Evolutionary conservation across 495 filamentous ascomycete genomes (phyloP).

Genomic region (Podospora pseudocomata): DNA sequence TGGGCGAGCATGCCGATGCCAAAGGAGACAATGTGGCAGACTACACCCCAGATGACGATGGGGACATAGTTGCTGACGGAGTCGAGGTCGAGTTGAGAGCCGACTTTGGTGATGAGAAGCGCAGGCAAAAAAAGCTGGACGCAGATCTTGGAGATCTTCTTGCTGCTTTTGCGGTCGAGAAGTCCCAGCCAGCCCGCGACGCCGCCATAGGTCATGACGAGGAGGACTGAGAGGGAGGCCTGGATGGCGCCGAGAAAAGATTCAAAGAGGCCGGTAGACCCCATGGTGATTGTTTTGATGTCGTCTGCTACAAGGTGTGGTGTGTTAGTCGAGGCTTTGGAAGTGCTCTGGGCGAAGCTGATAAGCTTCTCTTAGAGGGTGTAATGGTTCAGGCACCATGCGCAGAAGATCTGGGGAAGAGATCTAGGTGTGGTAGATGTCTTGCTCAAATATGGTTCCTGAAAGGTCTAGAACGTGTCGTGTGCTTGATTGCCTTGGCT

Average conservation of each 20-base stretch:
- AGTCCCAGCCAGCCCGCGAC: slow-evolving; percentile 56
- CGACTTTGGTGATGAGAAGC: slow-evolving; percentile 65
- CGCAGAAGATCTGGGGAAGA: not conserved
- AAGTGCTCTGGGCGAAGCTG: not conserved
- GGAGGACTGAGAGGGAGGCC: slow-evolving; percentile 63
- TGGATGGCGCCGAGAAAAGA: slow-evolving; percentile 69
- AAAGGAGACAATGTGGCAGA: slow-evolving; percentile 45
- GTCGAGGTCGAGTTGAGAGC: slow-evolving; percentile 57
- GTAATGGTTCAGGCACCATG: not conserved
- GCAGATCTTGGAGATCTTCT: slow-evolving; percentile 62
- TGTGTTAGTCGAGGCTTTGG: not conserved
- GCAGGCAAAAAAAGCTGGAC: slow-evolving; percentile 69
- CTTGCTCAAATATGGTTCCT: not conserved
- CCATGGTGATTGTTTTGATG: slow-evolving; percentile 16
- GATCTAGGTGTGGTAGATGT: not conserved
- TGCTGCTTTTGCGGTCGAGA: slow-evolving; percentile 52
- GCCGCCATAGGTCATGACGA: slow-evolving; percentile 65
- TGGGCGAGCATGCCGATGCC: slow-evolving; percentile 39
- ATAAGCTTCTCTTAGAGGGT: slow-evolving; percentile 1
- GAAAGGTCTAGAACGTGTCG: not conserved
- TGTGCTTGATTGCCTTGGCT: not conserved
- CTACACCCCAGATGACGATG: slow-evolving; percentile 41
- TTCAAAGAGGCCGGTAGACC: slow-evolving; percentile 28
- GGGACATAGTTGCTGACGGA: slow-evolving; percentile 54
- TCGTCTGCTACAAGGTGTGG: not conserved